Percentiles rank a stretch among this genome's conserved stretches.
Evolutionary conservation across 805 yeast species (phyloP).

Genomic region (Spathaspora hagerdaliae): DNA sequence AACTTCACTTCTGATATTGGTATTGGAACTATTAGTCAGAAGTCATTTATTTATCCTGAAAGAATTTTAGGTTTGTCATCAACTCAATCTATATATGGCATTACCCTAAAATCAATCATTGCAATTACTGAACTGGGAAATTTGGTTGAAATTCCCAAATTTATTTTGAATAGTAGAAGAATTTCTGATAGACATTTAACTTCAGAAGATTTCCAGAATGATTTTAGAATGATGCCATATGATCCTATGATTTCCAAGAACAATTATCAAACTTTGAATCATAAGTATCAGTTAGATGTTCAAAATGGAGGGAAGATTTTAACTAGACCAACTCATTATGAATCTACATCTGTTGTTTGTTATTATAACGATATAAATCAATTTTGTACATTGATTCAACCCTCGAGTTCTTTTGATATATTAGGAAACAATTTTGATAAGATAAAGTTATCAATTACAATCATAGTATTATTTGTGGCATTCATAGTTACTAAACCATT

Average conservation of each 20-base stretch:
- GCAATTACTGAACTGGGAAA: conserved; percentile 58
- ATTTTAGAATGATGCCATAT: conserved; percentile 59
- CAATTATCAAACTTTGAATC: conserved; percentile 29
- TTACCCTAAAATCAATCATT: conserved; percentile 51
- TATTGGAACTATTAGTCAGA: conserved; percentile 46
- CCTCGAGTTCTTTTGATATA: conserved; percentile 80
- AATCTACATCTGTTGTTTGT: conserved; percentile 76
- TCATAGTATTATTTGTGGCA: conserved; percentile 45
- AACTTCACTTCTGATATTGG: conserved; percentile 26
- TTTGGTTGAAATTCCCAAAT: conserved; percentile 68
- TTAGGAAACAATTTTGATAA: conserved; percentile 67
- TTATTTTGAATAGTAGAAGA: conserved; percentile 63
- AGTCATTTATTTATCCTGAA: conserved; percentile 63
- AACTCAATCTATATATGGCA: conserved; percentile 31
- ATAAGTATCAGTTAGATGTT: conserved; percentile 27
- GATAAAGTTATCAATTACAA: conserved; percentile 56
- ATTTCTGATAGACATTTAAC: conserved; percentile 52
- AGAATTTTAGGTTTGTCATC: conserved; percentile 49
- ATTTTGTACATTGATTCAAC: conserved; percentile 73
- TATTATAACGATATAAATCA: conserved; percentile 56
- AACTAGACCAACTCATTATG: conserved; percentile 56
- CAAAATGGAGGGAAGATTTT: conserved; percentile 19
- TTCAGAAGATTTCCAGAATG: conserved; percentile 47
- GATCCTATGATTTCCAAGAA: conserved; percentile 55
- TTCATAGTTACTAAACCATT: conserved; percentile 54